A percentile compares a stretch with the other conserved stretches of the same genome.
Conservation (phyloP, 2,329 filamentous ascomycete species). For the Apiospora phragmitis region DNA sequence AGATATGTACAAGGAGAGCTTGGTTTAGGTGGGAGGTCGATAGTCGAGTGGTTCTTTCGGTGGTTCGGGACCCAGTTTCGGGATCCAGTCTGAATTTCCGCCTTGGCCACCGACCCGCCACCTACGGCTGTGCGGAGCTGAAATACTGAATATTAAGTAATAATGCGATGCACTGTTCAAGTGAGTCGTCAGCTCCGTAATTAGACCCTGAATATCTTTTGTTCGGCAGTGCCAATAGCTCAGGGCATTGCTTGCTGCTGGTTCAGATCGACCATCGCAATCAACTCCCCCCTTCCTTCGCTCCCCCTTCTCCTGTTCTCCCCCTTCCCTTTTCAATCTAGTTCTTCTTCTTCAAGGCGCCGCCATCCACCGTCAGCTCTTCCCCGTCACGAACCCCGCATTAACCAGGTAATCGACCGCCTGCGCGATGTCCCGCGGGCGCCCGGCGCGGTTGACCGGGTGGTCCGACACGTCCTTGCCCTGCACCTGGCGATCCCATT, state of each 20-base stretch:
- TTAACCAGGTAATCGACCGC: constrained; percentile 38
- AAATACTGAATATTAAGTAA: background rate
- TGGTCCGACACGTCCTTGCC: constrained; percentile 43
- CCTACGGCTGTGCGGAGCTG: background rate
- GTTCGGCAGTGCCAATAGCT: background rate
- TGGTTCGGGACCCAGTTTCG: background rate
- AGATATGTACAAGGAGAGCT: no score
- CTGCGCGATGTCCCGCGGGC: constrained; percentile 45
- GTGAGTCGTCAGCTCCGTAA: background rate
- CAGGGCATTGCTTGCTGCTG: background rate
- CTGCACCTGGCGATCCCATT: constrained; percentile 32
- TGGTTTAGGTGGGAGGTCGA: no score
- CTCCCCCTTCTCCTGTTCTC: background rate
- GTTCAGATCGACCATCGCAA: background rate
- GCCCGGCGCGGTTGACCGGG: constrained; percentile 43
- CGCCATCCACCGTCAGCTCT: constrained; percentile 29
- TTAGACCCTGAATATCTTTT: background rate
- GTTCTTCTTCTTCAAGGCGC: constrained; percentile 27
- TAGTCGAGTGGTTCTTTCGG: background rate
- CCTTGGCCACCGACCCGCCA: background rate
- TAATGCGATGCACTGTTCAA: background rate
- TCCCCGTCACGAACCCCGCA: constrained; percentile 32
- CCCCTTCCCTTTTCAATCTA: background rate
- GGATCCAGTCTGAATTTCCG: background rate
- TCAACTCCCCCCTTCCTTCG: background rate